Base-by-base conservation (phyloP, 1,284 basidiomycete genomes). In the Coniferiporia sulphurascens region DNA sequence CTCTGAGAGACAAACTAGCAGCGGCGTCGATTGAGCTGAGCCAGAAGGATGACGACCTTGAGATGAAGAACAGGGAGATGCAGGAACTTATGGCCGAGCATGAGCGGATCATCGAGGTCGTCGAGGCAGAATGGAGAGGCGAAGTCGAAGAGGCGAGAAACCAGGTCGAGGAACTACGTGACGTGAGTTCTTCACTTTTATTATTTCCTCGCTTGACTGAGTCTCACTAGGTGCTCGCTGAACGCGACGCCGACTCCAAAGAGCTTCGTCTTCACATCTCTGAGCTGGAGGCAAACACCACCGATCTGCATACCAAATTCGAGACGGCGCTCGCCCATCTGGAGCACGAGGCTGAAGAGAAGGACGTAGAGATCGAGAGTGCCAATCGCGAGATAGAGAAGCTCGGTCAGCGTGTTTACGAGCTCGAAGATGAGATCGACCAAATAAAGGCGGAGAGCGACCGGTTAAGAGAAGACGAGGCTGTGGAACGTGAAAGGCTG, bases 11-110 rank as follows among this genome's bases (percentile, higher is more conserved):
- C 72, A 84, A 84, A 69, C 76, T 92, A 2, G 87, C 91, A 0
- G 88, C 88, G 0, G 81, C 84, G 4, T 80, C 85, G 66, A 91
- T 94, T 63, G 89, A 93, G 70, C 73, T 92, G 32, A 87, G 91
- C 69, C 85, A 89, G 70, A 87, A 83, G 69, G 91, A 93, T 65
- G 89, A 90, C 64, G 91, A 93, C 38, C 71, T 89, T n/a, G 87
- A 89, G 58, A 76, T 85, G 70, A 85, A 87, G 76, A 78, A 80
- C 53, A 76, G 79, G 56, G 89, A 92, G 69, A 81, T 91, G 44
- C 85, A 89, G 6, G 83, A 89, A 41, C 69, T 90, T 48, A 76
- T 87, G 4, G 72, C 71, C 1, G 86, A 91, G 66, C 87, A 91
- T 66, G 78, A 84, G 59, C 77, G 79, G 19, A 85, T 88, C 52